A percentile compares a stretch with the other conserved stretches of the same genome.
Conservation (phyloP, 176 grass and related monocot genomes). For the Eremochloa ophiuroides region DNA sequence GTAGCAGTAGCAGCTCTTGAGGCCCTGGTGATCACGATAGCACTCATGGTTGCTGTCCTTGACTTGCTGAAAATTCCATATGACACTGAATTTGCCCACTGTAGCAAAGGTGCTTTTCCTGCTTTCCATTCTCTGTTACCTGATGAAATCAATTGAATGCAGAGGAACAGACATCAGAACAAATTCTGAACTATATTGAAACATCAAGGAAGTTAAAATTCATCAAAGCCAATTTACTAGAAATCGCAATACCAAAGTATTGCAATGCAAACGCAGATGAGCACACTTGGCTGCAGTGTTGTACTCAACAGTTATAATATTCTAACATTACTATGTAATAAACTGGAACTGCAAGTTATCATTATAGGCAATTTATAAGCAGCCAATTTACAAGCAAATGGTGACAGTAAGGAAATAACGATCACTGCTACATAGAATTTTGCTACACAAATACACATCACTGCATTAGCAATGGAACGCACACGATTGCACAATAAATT, state of each 20-base stretch:
- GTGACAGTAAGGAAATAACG: background rate
- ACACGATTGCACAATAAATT: background rate
- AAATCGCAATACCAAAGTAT: background rate
- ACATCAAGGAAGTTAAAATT: background rate
- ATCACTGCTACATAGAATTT: background rate
- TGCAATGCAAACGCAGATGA: background rate
- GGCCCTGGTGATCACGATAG: too few relatives aligned
- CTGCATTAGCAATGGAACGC: too few relatives aligned
- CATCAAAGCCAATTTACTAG: too few relatives aligned
- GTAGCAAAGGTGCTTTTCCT: too few relatives aligned
- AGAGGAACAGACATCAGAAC: background rate
- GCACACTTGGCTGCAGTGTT: background rate
- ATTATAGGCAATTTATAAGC: background rate
- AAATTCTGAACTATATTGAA: background rate
- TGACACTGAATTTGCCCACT: too few relatives aligned
- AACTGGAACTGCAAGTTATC: background rate
- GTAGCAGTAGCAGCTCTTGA: too few relatives aligned
- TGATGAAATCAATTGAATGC: background rate
- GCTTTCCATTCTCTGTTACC: too few relatives aligned
- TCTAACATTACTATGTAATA: background rate
- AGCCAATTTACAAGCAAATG: background rate
- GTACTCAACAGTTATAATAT: background rate
- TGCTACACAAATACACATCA: background rate
- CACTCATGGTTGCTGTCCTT: too few relatives aligned
- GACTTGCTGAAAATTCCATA: too few relatives aligned